Percentiles rank a stretch among this genome's conserved stretches.
Evolutionary conservation across 78 protist genomes (phyloP).

Genomic region (Anaeramoeba flamelloides): DNA sequence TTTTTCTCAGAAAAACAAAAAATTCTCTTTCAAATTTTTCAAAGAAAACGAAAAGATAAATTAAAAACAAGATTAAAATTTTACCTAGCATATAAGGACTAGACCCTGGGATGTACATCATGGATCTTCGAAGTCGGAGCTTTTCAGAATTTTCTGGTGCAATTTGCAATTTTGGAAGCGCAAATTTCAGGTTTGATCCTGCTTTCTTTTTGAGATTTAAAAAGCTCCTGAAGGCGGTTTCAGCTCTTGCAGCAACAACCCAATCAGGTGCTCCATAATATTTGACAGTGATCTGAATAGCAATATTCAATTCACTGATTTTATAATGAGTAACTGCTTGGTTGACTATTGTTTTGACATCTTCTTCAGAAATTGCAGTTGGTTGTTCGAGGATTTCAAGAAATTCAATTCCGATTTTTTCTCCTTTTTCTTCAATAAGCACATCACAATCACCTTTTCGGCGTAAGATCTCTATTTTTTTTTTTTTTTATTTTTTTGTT

Average conservation of each 20-base stretch:
- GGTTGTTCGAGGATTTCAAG: background rate
- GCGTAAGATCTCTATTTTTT: too few species aligned
- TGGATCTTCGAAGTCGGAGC: background rate
- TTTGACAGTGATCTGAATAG: background rate
- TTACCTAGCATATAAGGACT: slow-evolving; percentile 19
- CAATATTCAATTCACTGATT: background rate
- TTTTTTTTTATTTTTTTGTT: too few species aligned
- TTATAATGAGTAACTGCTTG: background rate
- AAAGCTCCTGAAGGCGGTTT: background rate
- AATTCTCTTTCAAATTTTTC: too few species aligned
- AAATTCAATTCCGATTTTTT: background rate
- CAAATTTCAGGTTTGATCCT: background rate
- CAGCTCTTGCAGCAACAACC: background rate
- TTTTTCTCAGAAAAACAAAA: too few species aligned
- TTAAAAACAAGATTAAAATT: background rate
- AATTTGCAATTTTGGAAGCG: background rate
- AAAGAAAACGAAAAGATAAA: too few species aligned
- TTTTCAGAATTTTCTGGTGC: background rate
- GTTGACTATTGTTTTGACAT: background rate
- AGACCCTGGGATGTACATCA: slow-evolving; percentile 17
- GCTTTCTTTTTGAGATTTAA: background rate
- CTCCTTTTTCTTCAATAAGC: background rate
- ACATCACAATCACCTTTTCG: background rate
- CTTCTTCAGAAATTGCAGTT: background rate
- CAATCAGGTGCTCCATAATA: background rate